These are phyloP conservation scores for Selaginella moellendorffii DNA, from an alignment of 75 land plant genomes.

Conservation along the genomic window DNA sequence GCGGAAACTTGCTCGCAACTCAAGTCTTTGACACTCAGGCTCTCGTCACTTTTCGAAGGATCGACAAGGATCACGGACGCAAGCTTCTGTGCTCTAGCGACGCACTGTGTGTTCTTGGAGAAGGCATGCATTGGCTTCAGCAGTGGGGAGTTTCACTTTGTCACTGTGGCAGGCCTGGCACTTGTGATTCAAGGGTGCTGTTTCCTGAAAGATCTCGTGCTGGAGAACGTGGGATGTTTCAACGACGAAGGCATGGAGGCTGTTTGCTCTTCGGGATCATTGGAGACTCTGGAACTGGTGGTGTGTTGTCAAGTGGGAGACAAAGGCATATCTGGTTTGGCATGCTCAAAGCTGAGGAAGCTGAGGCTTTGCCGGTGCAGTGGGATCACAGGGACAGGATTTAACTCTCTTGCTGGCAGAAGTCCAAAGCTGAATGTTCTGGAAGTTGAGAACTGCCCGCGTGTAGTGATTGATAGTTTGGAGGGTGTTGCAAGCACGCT, in stretches of 20 bases:
- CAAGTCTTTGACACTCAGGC: constrained; percentile 36
- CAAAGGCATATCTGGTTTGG: constrained; percentile 39
- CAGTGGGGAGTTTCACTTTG: constrained; percentile 43
- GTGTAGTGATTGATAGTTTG: constrained; percentile 42
- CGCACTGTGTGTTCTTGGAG: constrained; percentile 39
- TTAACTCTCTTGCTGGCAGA: constrained; percentile 35
- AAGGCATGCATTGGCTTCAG: constrained; percentile 36
- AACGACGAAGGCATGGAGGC: constrained; percentile 66
- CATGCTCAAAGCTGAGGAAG: constrained; percentile 21
- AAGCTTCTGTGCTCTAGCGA: constrained; percentile 40
- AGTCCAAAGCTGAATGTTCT: constrained; percentile 36
- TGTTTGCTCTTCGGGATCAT: constrained; percentile 2
- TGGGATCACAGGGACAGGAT: constrained; percentile 51
- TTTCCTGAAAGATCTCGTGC: constrained; percentile 24
- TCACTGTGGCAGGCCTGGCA: constrained; percentile 30
- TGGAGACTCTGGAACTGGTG: constrained; percentile 39
- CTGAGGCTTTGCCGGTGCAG: constrained; percentile 44
- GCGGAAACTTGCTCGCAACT: constrained; percentile 39
- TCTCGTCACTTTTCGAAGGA: constrained; percentile 31
- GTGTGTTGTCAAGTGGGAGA: constrained; percentile 57
- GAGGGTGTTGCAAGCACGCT: constrained; percentile 38
- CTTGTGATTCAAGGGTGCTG: constrained; percentile 45
- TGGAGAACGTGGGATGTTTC: constrained; percentile 44
- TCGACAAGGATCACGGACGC: constrained; percentile 42
- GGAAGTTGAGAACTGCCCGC: constrained; percentile 56